Base-by-base conservation (phyloP, 257 asterid genomes). In the Salvia miltiorrhiza region DNA sequence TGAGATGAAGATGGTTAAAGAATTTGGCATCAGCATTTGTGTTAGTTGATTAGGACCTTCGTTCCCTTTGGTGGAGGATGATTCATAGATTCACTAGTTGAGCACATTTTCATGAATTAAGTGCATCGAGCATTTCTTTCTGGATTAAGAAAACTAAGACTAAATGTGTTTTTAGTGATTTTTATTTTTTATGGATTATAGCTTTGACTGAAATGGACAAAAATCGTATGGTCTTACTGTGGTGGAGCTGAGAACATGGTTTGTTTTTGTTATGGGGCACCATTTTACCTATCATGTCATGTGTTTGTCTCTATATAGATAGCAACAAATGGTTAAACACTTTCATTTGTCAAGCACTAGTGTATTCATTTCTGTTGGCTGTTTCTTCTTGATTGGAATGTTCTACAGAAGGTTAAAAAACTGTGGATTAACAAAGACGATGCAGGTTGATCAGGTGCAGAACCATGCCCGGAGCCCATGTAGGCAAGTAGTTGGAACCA, bases 401-500 rank as follows among this genome's bases (percentile, higher is more conserved):
- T 52, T 55, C 9, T 47, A 11, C 43, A 59, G 7, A 9, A 26
- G 6, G 14, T 17, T 26, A 54, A 21, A 26, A 54, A 21, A 26
- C 63, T 20, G 50, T 24, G 16, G 19, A 73, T 32, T 21, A 57
- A 53, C 52, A 1, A 37, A 8, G 41, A 58, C 45, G 14, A 32
- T 74, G 84, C 95, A 90, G 96, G 90, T 78, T 65, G 86, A 79
- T 73, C 79, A 78, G 78, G 26, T 69, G 5, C 78, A 80, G n/a
- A 70, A 26, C 63, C 83, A 69, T 57, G 85, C 85, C 16, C 67
- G 77, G 30, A 82, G 84, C 69, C 75, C 88, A 2, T 40, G 78
- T 35, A 62, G 79, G 48, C 64, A 81, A 40, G 41, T 73, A 7
- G 45, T 26, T 19, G 86, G 82, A 72, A 65, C 83, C 16, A 84